phyloP scores from a whole-genome alignment of 2,329 filamentous ascomycete species.

The Pseudocercospora vitis region DNA sequence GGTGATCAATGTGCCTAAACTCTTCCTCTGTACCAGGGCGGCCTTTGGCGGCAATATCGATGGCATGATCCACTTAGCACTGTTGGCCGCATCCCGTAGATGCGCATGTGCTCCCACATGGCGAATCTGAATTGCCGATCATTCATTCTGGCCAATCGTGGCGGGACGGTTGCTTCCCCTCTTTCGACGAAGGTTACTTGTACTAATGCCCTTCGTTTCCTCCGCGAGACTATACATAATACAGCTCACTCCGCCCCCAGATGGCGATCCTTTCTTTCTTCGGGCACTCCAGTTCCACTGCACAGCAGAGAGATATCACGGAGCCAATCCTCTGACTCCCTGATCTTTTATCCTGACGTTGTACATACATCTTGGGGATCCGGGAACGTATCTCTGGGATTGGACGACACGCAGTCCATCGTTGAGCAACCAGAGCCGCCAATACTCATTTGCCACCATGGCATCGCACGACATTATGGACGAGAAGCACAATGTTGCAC shows the following conservation, averaged over 20 bases:
- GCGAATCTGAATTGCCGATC: slow-evolving; percentile 19
- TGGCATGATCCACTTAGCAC: not conserved
- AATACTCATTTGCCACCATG: not conserved
- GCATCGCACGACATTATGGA: not conserved
- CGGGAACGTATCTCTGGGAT: not conserved
- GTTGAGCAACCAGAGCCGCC: not conserved
- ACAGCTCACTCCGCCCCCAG: not conserved
- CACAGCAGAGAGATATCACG: not conserved
- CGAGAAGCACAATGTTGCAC: slow-evolving; percentile 26
- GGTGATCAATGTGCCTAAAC: slow-evolving; percentile 20
- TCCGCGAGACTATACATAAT: slow-evolving; percentile 1
- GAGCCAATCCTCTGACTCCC: not conserved
- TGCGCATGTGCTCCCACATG: slow-evolving; percentile 15
- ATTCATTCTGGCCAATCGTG: not conserved
- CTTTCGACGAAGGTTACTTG: slow-evolving; percentile 14
- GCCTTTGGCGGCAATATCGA: slow-evolving; percentile 6
- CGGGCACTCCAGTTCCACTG: not conserved
- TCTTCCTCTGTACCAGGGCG: not conserved
- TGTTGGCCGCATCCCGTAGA: slow-evolving; percentile 13
- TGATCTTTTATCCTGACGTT: not conserved
- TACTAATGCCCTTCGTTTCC: not conserved
- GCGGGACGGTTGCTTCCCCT: slow-evolving; percentile 14
- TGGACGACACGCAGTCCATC: not conserved
- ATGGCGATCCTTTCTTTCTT: not conserved
- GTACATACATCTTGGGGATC: not conserved